Evolutionary conservation across 2,329 filamentous ascomycete genomes (phyloP), one percentile per base, ranked within the genome.

Genomic region (Dothideomycetes sp.): DNA sequence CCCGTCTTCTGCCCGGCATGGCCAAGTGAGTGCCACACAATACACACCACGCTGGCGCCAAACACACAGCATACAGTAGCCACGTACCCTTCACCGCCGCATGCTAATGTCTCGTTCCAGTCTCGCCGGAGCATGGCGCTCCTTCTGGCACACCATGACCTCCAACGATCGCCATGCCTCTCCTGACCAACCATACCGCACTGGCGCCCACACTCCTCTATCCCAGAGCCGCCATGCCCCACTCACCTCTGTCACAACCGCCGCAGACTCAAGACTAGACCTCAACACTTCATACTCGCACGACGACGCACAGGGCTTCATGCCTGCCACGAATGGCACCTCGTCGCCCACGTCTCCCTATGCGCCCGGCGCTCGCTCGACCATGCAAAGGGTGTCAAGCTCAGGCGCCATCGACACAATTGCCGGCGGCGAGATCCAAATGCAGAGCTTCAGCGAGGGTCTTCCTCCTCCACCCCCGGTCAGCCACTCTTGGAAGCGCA

Each of bases 361-460:
- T 64, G 93, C 88, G 1, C 89, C 89, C 9, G 89, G 88, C 38
- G 76, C 93, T 70, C 76, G 88, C 52, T 89, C 85, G 37, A 83
- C 81, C 42, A 72, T 78, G 81, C 50, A 54, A 38, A 73, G 74
- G 47, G 63, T 75, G 51, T 42, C 39, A 30, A 46, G 42, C 31
- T 34, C 35, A 14, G 30, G 72, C 77, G 52, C 70, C 76, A 27
- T 77, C 71, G 84, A 91, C 56, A 77, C 77, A 43, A 74, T 79
- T 49, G 78, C 65, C 65, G 77, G 65, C 4, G 84, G 84, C 48
- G 89, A 95, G 61, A 94, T 98, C 46, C 89, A 83, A 51, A 91
- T 98, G 85, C 91, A 95, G 64, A 83, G 83, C 46, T 98, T 98
- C 65, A 79, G 82, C 54, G 88, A 95, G 50, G 91, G 91, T 41